Base-by-base conservation (phyloP, 345 rosid species). In the Toxicodendron radicans region DNA sequence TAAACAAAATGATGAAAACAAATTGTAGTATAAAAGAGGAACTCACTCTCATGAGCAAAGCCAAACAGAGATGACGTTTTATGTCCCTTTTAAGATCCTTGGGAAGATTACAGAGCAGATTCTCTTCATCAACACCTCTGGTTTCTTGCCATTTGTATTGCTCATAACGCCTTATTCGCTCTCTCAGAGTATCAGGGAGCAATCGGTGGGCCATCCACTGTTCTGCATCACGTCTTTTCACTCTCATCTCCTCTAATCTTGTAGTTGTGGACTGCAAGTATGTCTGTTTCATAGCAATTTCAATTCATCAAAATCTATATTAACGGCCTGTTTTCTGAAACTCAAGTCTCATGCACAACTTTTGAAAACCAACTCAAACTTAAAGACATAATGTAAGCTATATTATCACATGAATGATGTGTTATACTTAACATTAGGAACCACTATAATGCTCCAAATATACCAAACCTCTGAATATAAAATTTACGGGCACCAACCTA, bases 91-190 rank as follows among this genome's bases (percentile, higher is more conserved):
- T 81, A 33, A 92, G 90, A 75, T 89, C 92, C 79, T 87, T 94
- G 27, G 97, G 98, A 63, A 94, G 94, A 78, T 87, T 85, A 18
- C 80, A 20, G 7, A 94, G 84, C 63, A 94, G 87, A 66, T 78
- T 80, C 63, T 92, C 91, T 77, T 86, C 98, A 13, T 91, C 90
- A 46, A 90, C 93, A 1, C 96, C 98, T 87, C 94, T 82, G 14
- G 92, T 92, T 82, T 94, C 91, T 75, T 89, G 94, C 97, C 98
- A 94, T 75, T 82, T 92, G 76, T 91, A 90, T 71, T 94, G 97
- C 75, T 94, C 94, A 33, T 94, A 87, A 13, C 92, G 83, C 63
- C 95, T 81, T 58, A 92, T 89, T 38, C 95, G 84, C 75, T 83
- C 82, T 78, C 91, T 85, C 70, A 94, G 75, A 46, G 66, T 84